These are phyloP conservation scores for Patellifolia procumbens DNA, from an alignment of 179 eudicot species.

Conservation along the genomic window DNA sequence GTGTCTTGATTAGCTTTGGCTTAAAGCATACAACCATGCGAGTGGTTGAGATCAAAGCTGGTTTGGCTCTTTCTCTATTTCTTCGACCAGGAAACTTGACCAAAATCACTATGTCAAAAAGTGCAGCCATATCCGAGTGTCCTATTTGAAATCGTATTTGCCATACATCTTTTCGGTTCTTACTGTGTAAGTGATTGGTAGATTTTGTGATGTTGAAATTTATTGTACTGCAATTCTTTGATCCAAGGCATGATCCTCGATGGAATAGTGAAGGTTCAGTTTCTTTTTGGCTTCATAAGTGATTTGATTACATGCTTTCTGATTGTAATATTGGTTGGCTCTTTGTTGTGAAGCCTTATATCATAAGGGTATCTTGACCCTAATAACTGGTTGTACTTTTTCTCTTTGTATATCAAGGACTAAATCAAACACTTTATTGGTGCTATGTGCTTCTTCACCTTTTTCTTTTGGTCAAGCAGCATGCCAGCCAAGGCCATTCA, in stretches of 20 bases:
- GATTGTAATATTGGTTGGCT: not conserved
- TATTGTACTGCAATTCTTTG: too few species aligned
- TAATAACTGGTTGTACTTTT: not conserved
- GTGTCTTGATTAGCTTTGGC: not conserved
- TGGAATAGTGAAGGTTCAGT: not conserved
- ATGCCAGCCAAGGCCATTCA: not conserved
- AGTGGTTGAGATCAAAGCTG: not conserved
- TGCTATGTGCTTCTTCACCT: not conserved
- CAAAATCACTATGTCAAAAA: not conserved
- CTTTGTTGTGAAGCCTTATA: not conserved
- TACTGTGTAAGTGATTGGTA: too few species aligned
- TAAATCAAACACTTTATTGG: not conserved
- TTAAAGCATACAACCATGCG: not conserved
- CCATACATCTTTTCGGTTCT: too few species aligned
- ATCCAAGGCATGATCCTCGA: not conserved
- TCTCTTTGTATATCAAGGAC: not conserved
- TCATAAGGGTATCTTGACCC: not conserved
- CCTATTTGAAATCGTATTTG: too few species aligned
- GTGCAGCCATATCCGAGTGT: not conserved
- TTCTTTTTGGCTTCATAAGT: not conserved
- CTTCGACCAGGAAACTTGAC: not conserved
- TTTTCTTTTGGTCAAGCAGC: not conserved
- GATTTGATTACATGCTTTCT: not conserved
- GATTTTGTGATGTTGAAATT: too few species aligned
- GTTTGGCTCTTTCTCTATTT: not conserved